These are phyloP conservation scores for Saccharomycopsis schoenii DNA, from an alignment of 805 yeast genomes.

Conservation along the genomic window DNA sequence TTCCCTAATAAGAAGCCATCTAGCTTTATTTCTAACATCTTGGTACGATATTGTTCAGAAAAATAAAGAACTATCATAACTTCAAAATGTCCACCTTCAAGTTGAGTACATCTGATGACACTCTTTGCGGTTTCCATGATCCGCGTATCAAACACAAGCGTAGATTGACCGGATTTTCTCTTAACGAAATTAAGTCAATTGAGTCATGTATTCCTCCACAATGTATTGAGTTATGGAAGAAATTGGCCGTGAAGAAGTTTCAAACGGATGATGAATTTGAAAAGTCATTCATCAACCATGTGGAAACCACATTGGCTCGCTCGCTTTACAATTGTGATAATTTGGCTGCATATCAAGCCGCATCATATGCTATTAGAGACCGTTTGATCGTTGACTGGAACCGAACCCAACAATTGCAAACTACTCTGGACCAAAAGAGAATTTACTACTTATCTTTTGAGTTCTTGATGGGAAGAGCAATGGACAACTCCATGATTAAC, in stretches of 20 bases:
- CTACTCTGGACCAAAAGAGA: slow-evolving; percentile 73
- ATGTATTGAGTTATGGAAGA: slow-evolving; percentile 70
- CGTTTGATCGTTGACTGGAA: slow-evolving; percentile 81
- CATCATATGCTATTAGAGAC: slow-evolving; percentile 71
- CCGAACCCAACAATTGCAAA: slow-evolving; percentile 83
- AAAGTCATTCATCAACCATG: slow-evolving; percentile 65
- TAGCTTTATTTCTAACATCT: no score
- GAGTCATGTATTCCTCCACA: slow-evolving; percentile 74
- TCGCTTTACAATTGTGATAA: slow-evolving; percentile 87
- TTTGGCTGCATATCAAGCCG: slow-evolving; percentile 86
- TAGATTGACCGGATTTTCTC: slow-evolving; percentile 84
- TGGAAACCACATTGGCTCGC: slow-evolving; percentile 86
- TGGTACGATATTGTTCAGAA: no score
- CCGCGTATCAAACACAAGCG: slow-evolving; percentile 38
- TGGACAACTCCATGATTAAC: slow-evolving; percentile 88
- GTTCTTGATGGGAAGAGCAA: slow-evolving; percentile 88
- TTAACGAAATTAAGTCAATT: slow-evolving; percentile 75
- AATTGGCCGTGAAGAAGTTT: slow-evolving; percentile 40
- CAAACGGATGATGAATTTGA: slow-evolving; percentile 49
- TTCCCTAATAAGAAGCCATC: no score
- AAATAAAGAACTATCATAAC: no score
- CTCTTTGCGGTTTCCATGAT: not conserved
- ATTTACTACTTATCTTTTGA: slow-evolving; percentile 82
- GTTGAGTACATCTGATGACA: not conserved
- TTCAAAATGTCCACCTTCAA: not conserved